Percentiles rank a stretch among this genome's conserved stretches.
Conservation (phyloP, 768 basidiomycete genomes). For the Pulveroboletus ravenelii region DNA sequence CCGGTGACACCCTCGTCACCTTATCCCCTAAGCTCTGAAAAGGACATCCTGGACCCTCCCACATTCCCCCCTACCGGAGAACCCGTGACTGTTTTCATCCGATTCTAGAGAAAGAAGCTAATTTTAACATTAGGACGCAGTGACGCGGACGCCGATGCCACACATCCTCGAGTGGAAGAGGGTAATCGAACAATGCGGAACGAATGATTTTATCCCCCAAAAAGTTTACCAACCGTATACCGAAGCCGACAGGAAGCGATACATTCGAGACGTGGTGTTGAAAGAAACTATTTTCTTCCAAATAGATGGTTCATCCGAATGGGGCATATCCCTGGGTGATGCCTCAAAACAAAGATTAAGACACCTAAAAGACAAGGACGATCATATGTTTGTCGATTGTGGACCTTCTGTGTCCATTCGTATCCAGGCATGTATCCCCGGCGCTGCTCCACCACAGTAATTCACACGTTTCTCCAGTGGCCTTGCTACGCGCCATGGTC, state of each 20-base stretch:
- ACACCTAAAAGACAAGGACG: conserved; percentile 53
- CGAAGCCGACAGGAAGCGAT: conserved; percentile 69
- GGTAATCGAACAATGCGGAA: conserved; percentile 17
- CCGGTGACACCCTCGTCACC: conserved; percentile 10
- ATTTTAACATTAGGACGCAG: conserved; percentile 18
- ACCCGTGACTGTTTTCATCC: conserved; percentile 9
- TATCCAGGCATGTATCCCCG: conserved; percentile 49
- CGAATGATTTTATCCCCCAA: conserved; percentile 62
- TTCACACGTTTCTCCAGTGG: conserved; percentile 47
- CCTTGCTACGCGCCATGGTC: conserved; percentile 76
- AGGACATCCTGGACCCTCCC: background rate
- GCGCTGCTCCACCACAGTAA: background rate
- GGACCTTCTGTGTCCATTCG: conserved; percentile 80
- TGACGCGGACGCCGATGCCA: conserved; percentile 16
- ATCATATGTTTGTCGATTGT: conserved; percentile 63
- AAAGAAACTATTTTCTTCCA: conserved; percentile 63
- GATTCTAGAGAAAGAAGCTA: background rate
- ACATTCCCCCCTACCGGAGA: background rate
- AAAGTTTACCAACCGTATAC: conserved; percentile 72
- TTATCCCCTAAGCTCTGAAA: conserved; percentile 1
- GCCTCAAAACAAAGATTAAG: conserved; percentile 57
- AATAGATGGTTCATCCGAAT: conserved; percentile 47
- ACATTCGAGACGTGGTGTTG: conserved; percentile 65
- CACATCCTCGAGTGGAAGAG: conserved; percentile 28
- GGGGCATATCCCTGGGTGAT: conserved; percentile 60